Base-by-base conservation (phyloP, 2,329 filamentous ascomycete genomes). In the Cladosporium sp. region DNA sequence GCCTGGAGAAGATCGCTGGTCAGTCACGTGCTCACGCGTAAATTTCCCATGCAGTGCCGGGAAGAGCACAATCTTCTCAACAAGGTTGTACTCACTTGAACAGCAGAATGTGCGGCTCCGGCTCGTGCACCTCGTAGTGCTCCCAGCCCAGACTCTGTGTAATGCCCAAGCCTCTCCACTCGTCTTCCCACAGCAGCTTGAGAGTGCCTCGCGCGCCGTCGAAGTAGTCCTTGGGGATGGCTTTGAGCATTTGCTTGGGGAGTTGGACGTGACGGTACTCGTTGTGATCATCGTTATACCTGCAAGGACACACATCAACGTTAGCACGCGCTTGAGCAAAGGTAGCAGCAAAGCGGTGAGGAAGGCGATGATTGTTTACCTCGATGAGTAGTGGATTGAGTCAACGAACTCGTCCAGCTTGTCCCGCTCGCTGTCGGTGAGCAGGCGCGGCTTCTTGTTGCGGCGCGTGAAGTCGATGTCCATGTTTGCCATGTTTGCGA, bases 91-190 rank as follows among this genome's bases (percentile, higher is more conserved):
- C 91, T 79, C 82, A 97, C 94, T 99, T 99, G 87, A 99, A 99
- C 34, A 99, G 87, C 64, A 99, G 86, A 75, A 99, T 99, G 79
- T 99, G 95, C 70, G 95, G 95, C 82, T 99, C 95, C 51, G 95
- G 95, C 79, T 98, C 95, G 79, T 99, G 95, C 63, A 99, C 95
- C 80, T 99, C 95, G 78, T 99, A 99, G 79, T 99, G 95, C 79
- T 98, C 94, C 95, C 95, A 99, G 65, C 95, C 95, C 74, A 99
- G 84, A 83, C 94, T 98, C 93, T 98, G 94, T 70, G 95, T 99
- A 77, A 99, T 99, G 59, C 95, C 95, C 75, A 99, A 85, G 39
- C 91, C 93, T 80, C 95, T 89, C 95, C 95, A 99, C 82, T 99
- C 95, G 71, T 98, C 94, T 79, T 99, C 95, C 93, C 94, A 97